Percentiles rank a stretch among this genome's conserved stretches.
Evolutionary conservation across 352 stramenopile species (phyloP).

Genomic region (Globisporangium okanoganense): DNA sequence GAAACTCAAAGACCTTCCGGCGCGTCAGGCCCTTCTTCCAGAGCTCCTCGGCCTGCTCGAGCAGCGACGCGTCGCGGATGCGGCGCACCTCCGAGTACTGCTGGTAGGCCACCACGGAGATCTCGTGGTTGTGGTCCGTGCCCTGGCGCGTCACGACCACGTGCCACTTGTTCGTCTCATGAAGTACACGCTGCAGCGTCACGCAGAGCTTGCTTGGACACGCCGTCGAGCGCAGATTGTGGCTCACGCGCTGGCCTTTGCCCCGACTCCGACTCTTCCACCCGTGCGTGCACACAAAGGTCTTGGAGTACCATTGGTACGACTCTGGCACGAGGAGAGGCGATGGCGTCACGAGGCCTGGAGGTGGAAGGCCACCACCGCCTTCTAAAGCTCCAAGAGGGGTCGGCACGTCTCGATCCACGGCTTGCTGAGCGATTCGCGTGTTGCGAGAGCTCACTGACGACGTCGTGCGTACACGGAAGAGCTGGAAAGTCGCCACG

Average conservation of each 20-base stretch:
- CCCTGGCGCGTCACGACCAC: slow-evolving; percentile 73
- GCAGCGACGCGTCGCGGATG: slow-evolving; percentile 52
- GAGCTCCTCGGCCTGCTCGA: slow-evolving; percentile 54
- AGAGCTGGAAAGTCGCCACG: slow-evolving; percentile 57
- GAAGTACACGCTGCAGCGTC: slow-evolving; percentile 48
- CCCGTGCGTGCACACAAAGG: slow-evolving; percentile 72
- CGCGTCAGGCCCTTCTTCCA: slow-evolving; percentile 53
- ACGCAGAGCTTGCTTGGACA: slow-evolving; percentile 69
- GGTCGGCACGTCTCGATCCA: slow-evolving; percentile 20
- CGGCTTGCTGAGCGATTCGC: slow-evolving; percentile 47
- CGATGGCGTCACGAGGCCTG: not conserved
- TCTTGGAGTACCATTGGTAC: slow-evolving; percentile 81
- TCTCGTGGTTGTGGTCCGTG: slow-evolving; percentile 70
- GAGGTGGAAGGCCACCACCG: not conserved
- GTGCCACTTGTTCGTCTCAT: slow-evolving; percentile 38
- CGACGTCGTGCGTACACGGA: slow-evolving; percentile 72
- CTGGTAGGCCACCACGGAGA: slow-evolving; percentile 50
- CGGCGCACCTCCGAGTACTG: slow-evolving; percentile 68
- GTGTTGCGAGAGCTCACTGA: slow-evolving; percentile 59
- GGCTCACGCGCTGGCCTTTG: slow-evolving; percentile 63
- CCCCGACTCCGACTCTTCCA: slow-evolving; percentile 72
- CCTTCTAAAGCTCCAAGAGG: not conserved
- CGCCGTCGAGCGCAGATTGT: slow-evolving; percentile 59
- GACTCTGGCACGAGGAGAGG: slow-evolving; percentile 41
- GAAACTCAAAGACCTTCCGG: slow-evolving; percentile 67